phyloP scores from a whole-genome alignment of 208 protist species.

The Acanthamoeba triangularis region DNA sequence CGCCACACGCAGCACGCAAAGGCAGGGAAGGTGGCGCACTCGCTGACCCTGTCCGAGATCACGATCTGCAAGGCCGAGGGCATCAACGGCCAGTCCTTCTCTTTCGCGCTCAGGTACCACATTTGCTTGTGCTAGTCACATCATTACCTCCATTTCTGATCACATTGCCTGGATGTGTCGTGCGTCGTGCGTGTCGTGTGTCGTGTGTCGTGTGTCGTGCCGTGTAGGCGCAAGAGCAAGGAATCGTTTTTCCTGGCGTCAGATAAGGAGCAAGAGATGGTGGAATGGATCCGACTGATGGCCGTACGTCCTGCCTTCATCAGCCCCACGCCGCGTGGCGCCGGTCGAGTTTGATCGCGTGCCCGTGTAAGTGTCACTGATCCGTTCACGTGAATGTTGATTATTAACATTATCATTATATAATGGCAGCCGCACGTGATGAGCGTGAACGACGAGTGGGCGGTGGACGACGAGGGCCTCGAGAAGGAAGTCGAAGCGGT shows the following conservation, averaged over 20 bases:
- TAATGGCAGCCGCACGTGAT: constrained; percentile 11
- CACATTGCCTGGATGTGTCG: neutral
- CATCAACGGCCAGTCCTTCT: constrained; percentile 32
- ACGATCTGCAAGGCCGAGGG: constrained; percentile 47
- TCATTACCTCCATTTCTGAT: neutral
- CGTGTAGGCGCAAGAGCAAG: constrained; percentile 36
- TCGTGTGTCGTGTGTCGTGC: neutral
- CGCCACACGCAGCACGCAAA: constrained; percentile 5
- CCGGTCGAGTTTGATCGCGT: neutral
- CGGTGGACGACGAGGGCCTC: constrained; percentile 33
- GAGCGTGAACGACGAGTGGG: constrained; percentile 43
- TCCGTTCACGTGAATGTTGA: neutral
- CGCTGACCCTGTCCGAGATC: constrained; percentile 31
- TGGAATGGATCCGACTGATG: constrained; percentile 66
- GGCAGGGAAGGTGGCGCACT: neutral
- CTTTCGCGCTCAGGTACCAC: neutral
- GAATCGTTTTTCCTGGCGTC: constrained; percentile 49
- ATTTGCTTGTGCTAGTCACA: neutral
- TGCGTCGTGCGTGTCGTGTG: neutral
- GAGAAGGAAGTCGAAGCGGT: constrained; percentile 58
- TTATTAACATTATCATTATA: no score
- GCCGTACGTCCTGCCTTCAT: neutral
- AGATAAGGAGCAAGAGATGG: constrained; percentile 57
- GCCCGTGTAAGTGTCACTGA: no score
- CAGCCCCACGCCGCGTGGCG: neutral